Evolutionary conservation across 202 grass and related monocot species (phyloP).

Genomic region (Saccharum hybrid): DNA sequence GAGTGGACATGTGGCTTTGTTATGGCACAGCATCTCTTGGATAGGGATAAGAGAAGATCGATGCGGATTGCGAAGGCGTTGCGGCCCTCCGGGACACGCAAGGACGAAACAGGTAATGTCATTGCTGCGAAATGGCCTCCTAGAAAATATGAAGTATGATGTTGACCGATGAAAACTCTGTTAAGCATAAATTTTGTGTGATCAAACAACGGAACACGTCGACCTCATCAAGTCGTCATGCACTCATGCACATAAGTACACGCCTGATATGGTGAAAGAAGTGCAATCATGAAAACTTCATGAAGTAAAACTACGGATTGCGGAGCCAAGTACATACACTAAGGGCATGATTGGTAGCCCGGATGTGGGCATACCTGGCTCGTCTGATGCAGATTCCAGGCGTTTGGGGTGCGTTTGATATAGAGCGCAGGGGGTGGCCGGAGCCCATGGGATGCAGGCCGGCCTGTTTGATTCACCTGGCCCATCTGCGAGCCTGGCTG

Average conservation of each 20-base stretch:
- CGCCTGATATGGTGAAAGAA: neutral
- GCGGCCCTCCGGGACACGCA: slow-evolving; percentile 24
- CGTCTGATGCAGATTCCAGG: too few relatives aligned
- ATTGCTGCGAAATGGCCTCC: slow-evolving; percentile 8
- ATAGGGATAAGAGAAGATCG: slow-evolving; percentile 40
- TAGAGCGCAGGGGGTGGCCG: too few relatives aligned
- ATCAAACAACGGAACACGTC: slow-evolving; percentile 5
- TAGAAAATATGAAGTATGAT: neutral
- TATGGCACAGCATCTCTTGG: neutral
- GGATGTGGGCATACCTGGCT: too few relatives aligned
- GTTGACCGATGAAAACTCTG: too few relatives aligned
- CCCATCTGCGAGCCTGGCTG: too few relatives aligned
- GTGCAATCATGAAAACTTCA: neutral
- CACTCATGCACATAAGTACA: neutral
- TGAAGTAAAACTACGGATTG: neutral
- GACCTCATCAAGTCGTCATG: neutral
- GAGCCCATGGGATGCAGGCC: too few relatives aligned
- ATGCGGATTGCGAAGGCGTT: too few relatives aligned
- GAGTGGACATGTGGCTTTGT: neutral
- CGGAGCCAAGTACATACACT: too few relatives aligned
- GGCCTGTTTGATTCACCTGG: too few relatives aligned
- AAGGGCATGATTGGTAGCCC: too few relatives aligned
- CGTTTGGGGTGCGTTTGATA: too few relatives aligned
- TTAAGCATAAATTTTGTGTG: neutral
- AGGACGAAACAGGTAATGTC: neutral